Evolutionary conservation across 129 eudicot genomes (phyloP).

Genomic region (Deinandra increscens): DNA sequence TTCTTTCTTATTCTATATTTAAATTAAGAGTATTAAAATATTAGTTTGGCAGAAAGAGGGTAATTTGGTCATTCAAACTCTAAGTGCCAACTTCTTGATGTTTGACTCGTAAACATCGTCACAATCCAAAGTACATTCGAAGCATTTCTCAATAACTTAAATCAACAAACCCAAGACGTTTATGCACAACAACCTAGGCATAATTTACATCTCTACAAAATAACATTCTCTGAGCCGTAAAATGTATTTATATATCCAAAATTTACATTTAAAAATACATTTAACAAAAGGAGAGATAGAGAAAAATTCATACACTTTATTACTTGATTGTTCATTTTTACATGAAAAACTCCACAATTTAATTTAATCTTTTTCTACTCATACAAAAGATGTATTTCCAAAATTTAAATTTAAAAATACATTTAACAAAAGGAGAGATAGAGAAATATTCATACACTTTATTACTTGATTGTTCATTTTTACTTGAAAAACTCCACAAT

Average conservation of each 20-base stretch:
- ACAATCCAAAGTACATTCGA: slow-evolving; percentile 33
- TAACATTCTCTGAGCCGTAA: slow-evolving; percentile 31
- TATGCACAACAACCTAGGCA: slow-evolving; percentile 20
- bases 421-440: no score
- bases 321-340: no score
- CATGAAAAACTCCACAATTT: no score
- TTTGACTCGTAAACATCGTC: slow-evolving; percentile 45
- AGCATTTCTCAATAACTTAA: slow-evolving; percentile 35
- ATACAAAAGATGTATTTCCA: background rate
- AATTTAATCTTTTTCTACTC: no score
- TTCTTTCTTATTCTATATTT: background rate
- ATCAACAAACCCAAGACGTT: slow-evolving; percentile 32
- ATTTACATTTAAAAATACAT: no score
- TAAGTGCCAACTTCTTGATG: slow-evolving; percentile 15
- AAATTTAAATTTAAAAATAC: no score
- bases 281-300: no score
- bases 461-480: no score
- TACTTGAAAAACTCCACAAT: no score
- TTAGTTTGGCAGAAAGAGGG: background rate
- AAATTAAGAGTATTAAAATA: no score
- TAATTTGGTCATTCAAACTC: background rate
- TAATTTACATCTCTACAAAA: slow-evolving; percentile 25
- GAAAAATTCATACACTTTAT: no score
- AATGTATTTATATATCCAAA: background rate
- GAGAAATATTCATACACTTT: no score